Evolutionary conservation across 2,329 filamentous ascomycete genomes (phyloP), one percentile per base, ranked within the genome.

Genomic region (Trichoderma atrobrunneum): DNA sequence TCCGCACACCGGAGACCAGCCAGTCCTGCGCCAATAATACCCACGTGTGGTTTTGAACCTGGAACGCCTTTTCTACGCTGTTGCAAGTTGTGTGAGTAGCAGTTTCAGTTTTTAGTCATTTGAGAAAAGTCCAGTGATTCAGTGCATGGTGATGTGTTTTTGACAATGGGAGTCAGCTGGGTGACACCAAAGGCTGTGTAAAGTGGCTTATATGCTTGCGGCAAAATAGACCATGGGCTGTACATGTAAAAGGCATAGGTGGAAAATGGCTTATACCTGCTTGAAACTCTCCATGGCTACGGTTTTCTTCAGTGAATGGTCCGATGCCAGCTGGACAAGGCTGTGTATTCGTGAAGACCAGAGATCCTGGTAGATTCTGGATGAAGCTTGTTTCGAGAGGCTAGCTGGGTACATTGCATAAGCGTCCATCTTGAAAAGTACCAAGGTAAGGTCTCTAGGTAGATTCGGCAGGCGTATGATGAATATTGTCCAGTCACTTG

Each of bases 1-100:
- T 93, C 90, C 67, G 91, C 91, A 77, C 90, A 92, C 74, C 91
- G 86, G n/a, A 94, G 83, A 0, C 92, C 92, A 7, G 91, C 86
- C 30, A 93, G 84, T 6, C 92, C 92, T 51, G 90, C 91, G 21
- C 92, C 92, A 51, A 94, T 82, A n/a, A 94, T 83, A 36, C 88
- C 89, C 54, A 93, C 81, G 74, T 89, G 89, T 8, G 87, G 87
- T 72, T 80, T 82, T 61, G 76, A 74, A 24, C 43, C 57, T 7
- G 72, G 43, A n/a, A 8, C 59, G 36, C 34, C 30, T 64, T 64
- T 63, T n/a, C 69, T 57, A 26, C 48, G 57, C 72, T 73, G 48
- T 68, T 56, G 54, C 43, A 63, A 56, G 36, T 6, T 60, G 57
- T 43, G 71, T 72, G 51, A 72, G 71, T 26, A 69, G 24, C 28